Conservation (phyloP, 345 rosid species). For the Hirschfeldia incana region DNA sequence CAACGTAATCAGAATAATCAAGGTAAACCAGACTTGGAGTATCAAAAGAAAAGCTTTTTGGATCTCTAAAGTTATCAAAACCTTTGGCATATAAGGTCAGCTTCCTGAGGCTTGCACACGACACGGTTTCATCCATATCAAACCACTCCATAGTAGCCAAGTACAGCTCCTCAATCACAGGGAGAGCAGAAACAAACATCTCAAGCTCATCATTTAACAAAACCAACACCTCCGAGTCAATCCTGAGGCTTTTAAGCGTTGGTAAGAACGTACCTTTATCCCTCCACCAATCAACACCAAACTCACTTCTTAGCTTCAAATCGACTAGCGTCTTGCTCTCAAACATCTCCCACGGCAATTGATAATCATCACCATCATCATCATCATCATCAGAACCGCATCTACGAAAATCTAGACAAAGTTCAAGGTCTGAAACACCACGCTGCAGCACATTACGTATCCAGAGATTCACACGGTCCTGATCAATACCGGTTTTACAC, state of each 20-base stretch:
- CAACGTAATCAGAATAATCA: neutral
- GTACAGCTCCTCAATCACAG: conserved; percentile 4
- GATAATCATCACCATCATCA: neutral
- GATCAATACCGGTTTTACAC: neutral
- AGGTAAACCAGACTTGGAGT: conserved; percentile 16
- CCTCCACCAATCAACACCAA: neutral
- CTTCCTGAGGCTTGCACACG: conserved; percentile 17
- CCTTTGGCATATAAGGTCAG: neutral
- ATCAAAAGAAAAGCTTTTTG: neutral
- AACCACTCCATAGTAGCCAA: neutral
- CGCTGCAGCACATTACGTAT: neutral
- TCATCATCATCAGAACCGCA: neutral
- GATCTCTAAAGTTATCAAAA: neutral
- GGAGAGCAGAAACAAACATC: neutral
- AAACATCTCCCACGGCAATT: neutral
- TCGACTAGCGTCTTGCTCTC: neutral
- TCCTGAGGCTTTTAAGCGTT: neutral
- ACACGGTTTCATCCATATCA: neutral
- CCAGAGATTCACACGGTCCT: neutral
- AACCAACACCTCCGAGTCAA: neutral
- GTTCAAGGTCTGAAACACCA: neutral
- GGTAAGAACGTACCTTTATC: neutral
- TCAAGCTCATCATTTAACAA: neutral
- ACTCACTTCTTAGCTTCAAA: neutral
- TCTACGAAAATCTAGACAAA: neutral